Conservation (phyloP, 768 basidiomycete genomes). For the Naganishia vishniacii region DNA sequence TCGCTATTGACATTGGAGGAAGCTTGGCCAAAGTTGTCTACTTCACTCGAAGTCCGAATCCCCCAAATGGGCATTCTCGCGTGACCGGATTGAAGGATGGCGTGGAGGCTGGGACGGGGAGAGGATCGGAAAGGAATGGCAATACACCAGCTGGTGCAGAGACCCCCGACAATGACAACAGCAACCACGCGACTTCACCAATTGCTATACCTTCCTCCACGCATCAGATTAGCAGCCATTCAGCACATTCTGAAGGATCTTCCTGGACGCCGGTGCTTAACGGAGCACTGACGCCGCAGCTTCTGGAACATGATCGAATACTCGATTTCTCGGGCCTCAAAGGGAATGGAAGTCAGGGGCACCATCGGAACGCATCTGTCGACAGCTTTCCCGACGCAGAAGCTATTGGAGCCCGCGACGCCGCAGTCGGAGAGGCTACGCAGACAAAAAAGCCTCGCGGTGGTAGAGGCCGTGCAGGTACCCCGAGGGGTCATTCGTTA, state of each 20-base stretch:
- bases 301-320: conserved; percentile 5
- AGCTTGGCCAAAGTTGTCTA: conserved; percentile 97
- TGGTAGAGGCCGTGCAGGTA: conserved; percentile 49
- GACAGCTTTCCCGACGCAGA: conserved; percentile 13
- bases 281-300: conserved; percentile 43
- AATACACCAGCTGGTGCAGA: not conserved
- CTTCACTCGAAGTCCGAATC: conserved; percentile 78
- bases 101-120: not conserved
- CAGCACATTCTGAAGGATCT: conserved; percentile 19
- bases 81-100: not conserved
- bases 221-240: not conserved
- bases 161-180: not conserved
- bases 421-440: conserved; percentile 37
- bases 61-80: conserved; percentile 22
- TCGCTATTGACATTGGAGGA: conserved; percentile 95
- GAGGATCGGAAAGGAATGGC: not conserved
- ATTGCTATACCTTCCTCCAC: not conserved
- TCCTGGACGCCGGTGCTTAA: conserved; percentile 37
- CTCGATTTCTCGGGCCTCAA: conserved; percentile 1
- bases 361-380: conserved; percentile 8
- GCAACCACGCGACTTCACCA: not conserved
- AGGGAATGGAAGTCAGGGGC: conserved; percentile 32
- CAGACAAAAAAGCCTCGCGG: no score
- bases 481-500: conserved; percentile 52
- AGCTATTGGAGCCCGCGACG: conserved; percentile 28